A percentile compares a stretch with the other conserved stretches of the same genome.
Conservation (phyloP, 1,139 yeast genomes). For the Hanseniaspora uvarum region DNA sequence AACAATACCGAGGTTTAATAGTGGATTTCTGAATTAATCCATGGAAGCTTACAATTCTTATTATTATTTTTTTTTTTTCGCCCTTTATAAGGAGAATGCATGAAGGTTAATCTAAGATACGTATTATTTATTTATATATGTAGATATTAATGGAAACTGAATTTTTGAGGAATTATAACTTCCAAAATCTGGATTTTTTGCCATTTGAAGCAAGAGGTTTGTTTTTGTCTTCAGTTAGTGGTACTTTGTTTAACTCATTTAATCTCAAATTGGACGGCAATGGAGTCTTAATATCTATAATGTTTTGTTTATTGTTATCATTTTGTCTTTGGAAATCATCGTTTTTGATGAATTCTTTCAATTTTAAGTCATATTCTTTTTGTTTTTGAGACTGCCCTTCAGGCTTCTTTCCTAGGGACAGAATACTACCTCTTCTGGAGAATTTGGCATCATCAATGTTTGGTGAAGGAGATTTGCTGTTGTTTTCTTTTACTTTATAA, state of each 20-base stretch:
- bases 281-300: neutral
- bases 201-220: neutral
- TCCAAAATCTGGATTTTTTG: neutral
- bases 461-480: conserved; percentile 20
- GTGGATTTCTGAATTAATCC: too few relatives aligned
- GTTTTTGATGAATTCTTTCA: conserved; percentile 10
- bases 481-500: conserved; percentile 42
- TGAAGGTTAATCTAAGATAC: too few relatives aligned
- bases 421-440: conserved; percentile 9
- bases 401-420: neutral
- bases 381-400: neutral
- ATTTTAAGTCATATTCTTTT: neutral
- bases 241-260: neutral
- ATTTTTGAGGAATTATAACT: too few relatives aligned
- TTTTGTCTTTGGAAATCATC: conserved; percentile 1
- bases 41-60: too few relatives aligned
- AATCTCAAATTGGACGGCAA: neutral
- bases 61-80: too few relatives aligned
- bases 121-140: too few relatives aligned
- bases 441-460: neutral
- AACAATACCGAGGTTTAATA: too few relatives aligned
- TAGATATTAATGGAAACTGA: too few relatives aligned
- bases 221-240: neutral
- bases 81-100: too few relatives aligned
- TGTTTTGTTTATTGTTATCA: neutral